Evolutionary conservation across 768 basidiomycete species (phyloP).

Genomic region (Dioszegia crocea): DNA sequence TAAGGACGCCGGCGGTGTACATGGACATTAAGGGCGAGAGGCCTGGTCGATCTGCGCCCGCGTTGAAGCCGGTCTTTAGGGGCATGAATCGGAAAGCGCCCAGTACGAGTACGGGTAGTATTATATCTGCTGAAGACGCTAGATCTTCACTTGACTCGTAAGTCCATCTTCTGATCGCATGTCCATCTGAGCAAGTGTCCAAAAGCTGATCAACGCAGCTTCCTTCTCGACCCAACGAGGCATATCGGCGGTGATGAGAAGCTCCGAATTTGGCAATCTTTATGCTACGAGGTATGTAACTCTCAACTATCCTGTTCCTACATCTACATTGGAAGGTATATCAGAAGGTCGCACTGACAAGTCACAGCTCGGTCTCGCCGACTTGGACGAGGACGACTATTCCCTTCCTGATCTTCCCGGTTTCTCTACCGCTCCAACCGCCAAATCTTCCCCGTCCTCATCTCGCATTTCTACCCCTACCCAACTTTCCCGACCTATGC

Average conservation of each 20-base stretch:
- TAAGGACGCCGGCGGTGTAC: background rate
- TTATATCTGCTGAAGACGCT: conserved; percentile 22
- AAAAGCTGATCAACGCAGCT: conserved; percentile 13
- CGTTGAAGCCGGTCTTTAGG: no score
- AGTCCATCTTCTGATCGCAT: no score
- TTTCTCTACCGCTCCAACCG: background rate
- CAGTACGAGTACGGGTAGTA: background rate
- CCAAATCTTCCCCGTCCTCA: background rate
- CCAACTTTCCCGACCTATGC: conserved; percentile 9
- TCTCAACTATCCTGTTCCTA: no score
- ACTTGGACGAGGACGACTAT: background rate
- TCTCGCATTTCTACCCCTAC: conserved; percentile 8
- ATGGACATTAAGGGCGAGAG: background rate
- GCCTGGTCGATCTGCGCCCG: no score
- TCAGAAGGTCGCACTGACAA: background rate
- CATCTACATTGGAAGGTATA: no score
- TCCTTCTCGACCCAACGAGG: conserved; percentile 22
- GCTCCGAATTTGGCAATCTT: conserved; percentile 40
- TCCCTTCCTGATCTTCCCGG: conserved; percentile 18
- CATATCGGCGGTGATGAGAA: conserved; percentile 32
- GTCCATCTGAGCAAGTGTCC: no score
- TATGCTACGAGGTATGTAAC: conserved; percentile 36
- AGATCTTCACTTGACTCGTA: conserved; percentile 33
- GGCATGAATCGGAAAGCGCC: no score
- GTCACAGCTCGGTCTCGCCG: conserved; percentile 33